phyloP scores from a whole-genome alignment of 768 basidiomycete genomes.

The Pholiota microspora region DNA sequence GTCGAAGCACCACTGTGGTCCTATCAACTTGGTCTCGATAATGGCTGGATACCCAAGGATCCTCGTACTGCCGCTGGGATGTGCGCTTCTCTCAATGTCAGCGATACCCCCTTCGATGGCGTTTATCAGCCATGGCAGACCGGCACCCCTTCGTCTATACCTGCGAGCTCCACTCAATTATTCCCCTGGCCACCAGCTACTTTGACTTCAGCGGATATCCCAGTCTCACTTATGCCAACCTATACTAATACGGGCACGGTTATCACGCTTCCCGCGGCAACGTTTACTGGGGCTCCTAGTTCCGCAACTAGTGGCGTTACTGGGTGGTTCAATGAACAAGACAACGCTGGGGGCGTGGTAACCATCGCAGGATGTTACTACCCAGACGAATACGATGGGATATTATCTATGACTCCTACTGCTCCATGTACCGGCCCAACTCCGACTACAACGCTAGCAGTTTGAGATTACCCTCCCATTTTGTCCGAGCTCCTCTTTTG shows the following conservation, averaged over 20 bases:
- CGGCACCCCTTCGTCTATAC: constrained; percentile 55
- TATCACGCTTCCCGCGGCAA: constrained; percentile 54
- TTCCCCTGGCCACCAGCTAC: constrained; percentile 58
- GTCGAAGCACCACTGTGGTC: constrained; percentile 40
- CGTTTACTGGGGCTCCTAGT: constrained; percentile 38
- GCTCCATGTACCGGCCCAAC: constrained; percentile 25
- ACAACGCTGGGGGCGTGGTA: constrained; percentile 44
- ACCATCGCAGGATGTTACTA: constrained; percentile 55
- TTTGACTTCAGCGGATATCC: constrained; percentile 35
- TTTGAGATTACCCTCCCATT: neutral
- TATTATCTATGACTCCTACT: constrained; percentile 21
- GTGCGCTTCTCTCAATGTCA: constrained; percentile 51
- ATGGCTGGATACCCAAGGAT: constrained; percentile 78
- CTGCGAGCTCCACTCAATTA: constrained; percentile 36
- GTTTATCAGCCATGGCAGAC: constrained; percentile 53
- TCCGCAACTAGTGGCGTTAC: constrained; percentile 41
- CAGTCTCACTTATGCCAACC: constrained; percentile 44
- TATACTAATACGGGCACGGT: constrained; percentile 63
- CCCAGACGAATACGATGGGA: constrained; percentile 41
- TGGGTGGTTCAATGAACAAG: constrained; percentile 58
- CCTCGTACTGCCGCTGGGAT: constrained; percentile 61
- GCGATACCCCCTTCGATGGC: constrained; percentile 21
- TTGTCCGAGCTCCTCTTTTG: too few species aligned
- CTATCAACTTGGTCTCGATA: constrained; percentile 46
- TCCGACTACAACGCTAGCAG: constrained; percentile 1